These are phyloP conservation scores for Jamesozyma lodderae DNA, from an alignment of 805 yeast species.

Conservation along the genomic window DNA sequence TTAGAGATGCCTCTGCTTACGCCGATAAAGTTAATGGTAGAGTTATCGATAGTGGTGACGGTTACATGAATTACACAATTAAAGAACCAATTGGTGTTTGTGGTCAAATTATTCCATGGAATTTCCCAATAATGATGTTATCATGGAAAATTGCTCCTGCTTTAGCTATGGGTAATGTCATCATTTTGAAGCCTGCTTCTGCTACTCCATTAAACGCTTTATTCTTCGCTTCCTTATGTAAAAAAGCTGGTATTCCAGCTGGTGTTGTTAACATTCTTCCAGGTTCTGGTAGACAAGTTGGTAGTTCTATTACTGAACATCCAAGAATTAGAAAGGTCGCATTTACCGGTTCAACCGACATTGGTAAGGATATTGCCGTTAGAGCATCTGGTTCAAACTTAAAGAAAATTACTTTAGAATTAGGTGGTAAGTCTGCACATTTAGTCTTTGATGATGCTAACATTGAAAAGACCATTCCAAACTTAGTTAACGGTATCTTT, in stretches of 20 bases:
- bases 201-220: constrained; percentile 69
- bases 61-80: constrained; percentile 56
- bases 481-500: constrained; percentile 60
- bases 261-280: constrained; percentile 70
- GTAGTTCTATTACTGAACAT: constrained; percentile 61
- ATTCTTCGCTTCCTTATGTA: constrained; percentile 49
- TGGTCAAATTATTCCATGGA: constrained; percentile 82
- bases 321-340: constrained; percentile 66
- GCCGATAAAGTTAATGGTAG: constrained; percentile 63
- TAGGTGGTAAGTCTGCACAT: constrained; percentile 80
- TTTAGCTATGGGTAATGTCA: constrained; percentile 66
- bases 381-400: constrained; percentile 62
- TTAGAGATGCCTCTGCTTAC: constrained; percentile 66
- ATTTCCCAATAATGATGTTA: constrained; percentile 73
- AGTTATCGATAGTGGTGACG: constrained; percentile 51
- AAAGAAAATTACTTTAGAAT: constrained; percentile 72
- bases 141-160: constrained; percentile 78
- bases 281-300: constrained; percentile 67
- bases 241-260: constrained; percentile 63
- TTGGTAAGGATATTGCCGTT: constrained; percentile 63
- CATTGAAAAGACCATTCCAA: constrained; percentile 40
- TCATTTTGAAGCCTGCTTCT: constrained; percentile 67
- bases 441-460: constrained; percentile 65
- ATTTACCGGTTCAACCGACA: constrained; percentile 73
- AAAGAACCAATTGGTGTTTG: constrained; percentile 75